Evolutionary conservation across 192 early-diverging fungal species (phyloP), one percentile per base, ranked within the genome.

Genomic region (Dimargaris xerosporica): DNA sequence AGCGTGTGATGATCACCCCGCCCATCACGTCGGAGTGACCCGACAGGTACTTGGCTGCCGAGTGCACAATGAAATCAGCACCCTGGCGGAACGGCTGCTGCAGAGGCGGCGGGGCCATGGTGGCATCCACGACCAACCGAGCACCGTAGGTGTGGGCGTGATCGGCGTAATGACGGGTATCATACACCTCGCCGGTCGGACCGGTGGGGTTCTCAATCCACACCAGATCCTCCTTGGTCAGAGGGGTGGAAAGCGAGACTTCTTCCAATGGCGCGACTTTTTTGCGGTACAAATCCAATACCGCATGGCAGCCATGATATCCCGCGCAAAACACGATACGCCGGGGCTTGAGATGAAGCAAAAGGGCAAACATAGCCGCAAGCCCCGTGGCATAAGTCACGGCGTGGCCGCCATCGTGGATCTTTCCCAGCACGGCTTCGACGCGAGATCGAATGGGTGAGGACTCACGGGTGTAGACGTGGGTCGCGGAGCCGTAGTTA

Each of bases 31-130:
- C 86, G 43, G 73, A 76, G 58, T 89, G 87, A 12, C 87, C 87
- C 54, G 79, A 80, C 28, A 88, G 66, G 64, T 78, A 89, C 74
- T 89, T 89, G 44, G 87, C 85, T 17, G 79, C 66, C 23, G 77
- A 78, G 66, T 89, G 86, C 73, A 88, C 72, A 21, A 83, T 81
- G 31, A 85, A 64, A 58, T 86, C 80, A 34, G 78, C 86, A 19
- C 85, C 85, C 66, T 73, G 69, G 23, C 68, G 67, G 67, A 86
- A 73, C 44, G 74, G 73, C 56, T 75, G 76, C 70, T 77, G 77
- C 19, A 88, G 69, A 9, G 85, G 85, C 6, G 86, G 85, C 7
- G 86, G 86, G 23, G 83, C 80, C 69, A 87, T 72, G n/a, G 86
- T 88, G 2, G 83, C 46, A 54, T 88, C 86, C 0, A 85, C 78